Base-by-base conservation (phyloP, 2,329 filamentous ascomycete genomes). In the Fusarium veterinarium region DNA sequence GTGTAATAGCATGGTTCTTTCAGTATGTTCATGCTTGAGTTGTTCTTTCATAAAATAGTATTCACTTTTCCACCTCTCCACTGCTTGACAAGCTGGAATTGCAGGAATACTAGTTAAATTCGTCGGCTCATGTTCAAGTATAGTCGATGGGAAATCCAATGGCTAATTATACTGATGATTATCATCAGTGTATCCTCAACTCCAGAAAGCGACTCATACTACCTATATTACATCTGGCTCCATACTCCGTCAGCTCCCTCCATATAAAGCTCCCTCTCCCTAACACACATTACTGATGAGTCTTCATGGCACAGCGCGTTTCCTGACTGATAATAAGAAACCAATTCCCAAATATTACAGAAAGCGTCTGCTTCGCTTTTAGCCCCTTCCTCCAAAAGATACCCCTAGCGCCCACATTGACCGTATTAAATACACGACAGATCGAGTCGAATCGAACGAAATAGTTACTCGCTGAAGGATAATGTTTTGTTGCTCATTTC, bases 341-440 rank as follows among this genome's bases (percentile, higher is more conserved):
- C 75, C 79, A 79, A 64, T 79, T 72, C 76, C 67, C 42, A 77
- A 76, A 70, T 74, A 76, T 78, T 76, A 78, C 74, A 78, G 66
- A 68, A 78, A 75, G 65, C 73, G 71, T 67, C 60, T 70, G 70
- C 56, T 64, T 73, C 68, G 60, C 72, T 56, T 72, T 66, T 55
- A 60, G 64, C 63, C 67, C 59, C 63, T 46, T 67, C 63, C 33
- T 65, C 52, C 71, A 66, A 40, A 40, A 70, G 64, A 69, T 44
- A 53, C 75, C 64, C 61, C 67, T 65, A 75, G 71, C 73, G 61
- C 65, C 67, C 67, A 57, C 60, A 68, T 53, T 62, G 64, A 67
- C 67, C 63, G 60, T 73, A 74, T 63, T 61, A 64, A 66, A 62
- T 52, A 57, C 60, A 42, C 57, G 59, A 66, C 53, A 60, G 53